Percentiles rank a stretch among this genome's conserved stretches.
phyloP scores from a whole-genome alignment of 345 rosid species.

The Noccaea bulbosa region DNA sequence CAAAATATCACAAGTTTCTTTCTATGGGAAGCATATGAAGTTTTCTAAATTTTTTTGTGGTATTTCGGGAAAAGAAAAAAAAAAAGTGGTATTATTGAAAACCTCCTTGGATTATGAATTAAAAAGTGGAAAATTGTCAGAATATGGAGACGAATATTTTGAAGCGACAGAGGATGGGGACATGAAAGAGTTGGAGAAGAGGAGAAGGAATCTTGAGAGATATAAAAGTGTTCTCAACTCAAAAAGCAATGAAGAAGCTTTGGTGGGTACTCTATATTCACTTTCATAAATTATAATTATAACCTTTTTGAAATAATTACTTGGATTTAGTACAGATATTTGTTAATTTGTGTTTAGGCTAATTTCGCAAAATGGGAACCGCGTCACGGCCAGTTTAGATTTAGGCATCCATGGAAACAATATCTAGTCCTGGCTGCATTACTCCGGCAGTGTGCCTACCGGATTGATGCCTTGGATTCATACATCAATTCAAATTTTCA shows the following conservation, averaged over 20 bases:
- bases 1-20: neutral
- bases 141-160: slow-evolving; percentile 62
- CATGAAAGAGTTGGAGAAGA: slow-evolving; percentile 40
- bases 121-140: slow-evolving; percentile 46
- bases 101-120: neutral
- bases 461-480: slow-evolving; percentile 68
- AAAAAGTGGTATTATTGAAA: neutral
- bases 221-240: slow-evolving; percentile 64
- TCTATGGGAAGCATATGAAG: neutral
- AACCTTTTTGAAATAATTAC: slow-evolving; percentile 15
- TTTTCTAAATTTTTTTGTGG: neutral
- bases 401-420: slow-evolving; percentile 76
- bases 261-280: slow-evolving; percentile 52
- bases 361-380: slow-evolving; percentile 98
- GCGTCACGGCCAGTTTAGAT: slow-evolving; percentile 82
- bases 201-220: slow-evolving; percentile 49
- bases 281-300: neutral
- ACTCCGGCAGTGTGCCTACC: slow-evolving; percentile 67
- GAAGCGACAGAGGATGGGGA: slow-evolving; percentile 40
- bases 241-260: slow-evolving; percentile 63
- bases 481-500: slow-evolving; percentile 52
- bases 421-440: slow-evolving; percentile 64
- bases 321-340: slow-evolving; percentile 6
- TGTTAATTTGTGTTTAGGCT: slow-evolving; percentile 46
- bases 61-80: neutral